Base-by-base conservation (phyloP, 345 rosid genomes). In the Iberis pinnata region DNA sequence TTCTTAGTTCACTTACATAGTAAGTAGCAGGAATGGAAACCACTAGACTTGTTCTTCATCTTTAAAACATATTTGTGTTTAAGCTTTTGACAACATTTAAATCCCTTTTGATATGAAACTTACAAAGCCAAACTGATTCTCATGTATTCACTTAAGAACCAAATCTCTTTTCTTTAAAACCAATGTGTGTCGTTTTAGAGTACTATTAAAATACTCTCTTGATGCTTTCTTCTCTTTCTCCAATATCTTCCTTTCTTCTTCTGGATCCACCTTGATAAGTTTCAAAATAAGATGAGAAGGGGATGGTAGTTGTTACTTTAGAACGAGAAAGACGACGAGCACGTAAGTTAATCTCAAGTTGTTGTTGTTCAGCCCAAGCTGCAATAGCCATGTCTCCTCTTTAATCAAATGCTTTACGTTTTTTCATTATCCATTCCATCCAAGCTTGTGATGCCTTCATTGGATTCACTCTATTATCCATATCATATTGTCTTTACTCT, bases 381-480 rank as follows among this genome's bases (percentile, higher is more conserved):
- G 88, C 75, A 68, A 90, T 59, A 9, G 98, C 92, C 98, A 84
- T 81, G 62, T 87, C 95, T 7, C 96, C 96, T 26, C 82, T 85
- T 61, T 87, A 96, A 72, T 87, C 89, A 74, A 88, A 90, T 20
- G 98, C 95, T 73, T 84, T 90, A 56, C 95, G 73, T 63, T 81
- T 90, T 63, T 84, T 90, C 66, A 82, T 76, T 13, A 90, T 75
- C 96, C 98, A 90, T 44, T 90, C 89, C 88, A 81, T 87, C 96
- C 98, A 87, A 51, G 96, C 96, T 81, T 82, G 84, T 26, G 96
- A 90, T 56, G 96, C 98, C 97, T 87, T 90, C 98, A 87, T 75
- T 1, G 98, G 98, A 69, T 81, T 87, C 39, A 76, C 86, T 49
- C 84, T 67, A 64, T 84, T 80, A 62, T 87, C 96, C 76, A 56